Conservation (phyloP, 257 asterid species). For the Solanum ossicruentum region DNA sequence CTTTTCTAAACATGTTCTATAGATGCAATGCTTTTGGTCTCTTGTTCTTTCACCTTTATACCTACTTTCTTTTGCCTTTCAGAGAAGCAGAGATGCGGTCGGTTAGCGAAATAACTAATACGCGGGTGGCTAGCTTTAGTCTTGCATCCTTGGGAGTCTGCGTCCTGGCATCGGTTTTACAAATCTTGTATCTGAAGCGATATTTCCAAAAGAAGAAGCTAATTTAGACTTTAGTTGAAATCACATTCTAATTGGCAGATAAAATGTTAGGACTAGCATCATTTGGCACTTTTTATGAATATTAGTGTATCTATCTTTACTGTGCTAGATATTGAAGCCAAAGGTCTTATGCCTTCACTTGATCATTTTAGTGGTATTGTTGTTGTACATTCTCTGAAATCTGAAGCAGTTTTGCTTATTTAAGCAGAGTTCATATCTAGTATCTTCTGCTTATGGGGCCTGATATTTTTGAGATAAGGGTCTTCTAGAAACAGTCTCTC, state of each 20-base stretch:
- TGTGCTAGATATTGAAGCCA: not conserved
- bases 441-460: too few species aligned
- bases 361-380: not conserved
- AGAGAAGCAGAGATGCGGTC: slow-evolving; percentile 79
- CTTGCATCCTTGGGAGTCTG: slow-evolving; percentile 62
- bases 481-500: too few species aligned
- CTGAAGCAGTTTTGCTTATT: not conserved
- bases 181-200: slow-evolving; percentile 48
- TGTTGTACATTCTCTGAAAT: not conserved
- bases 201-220: slow-evolving; percentile 84
- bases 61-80: not conserved
- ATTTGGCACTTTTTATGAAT: not conserved
- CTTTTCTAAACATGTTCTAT: not conserved
- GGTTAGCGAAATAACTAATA: slow-evolving; percentile 53
- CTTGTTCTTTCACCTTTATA: not conserved
- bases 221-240: slow-evolving; percentile 32
- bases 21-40: not conserved
- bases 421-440: not conserved
- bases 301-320: not conserved
- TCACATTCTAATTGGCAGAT: slow-evolving; percentile 6
- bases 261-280: not conserved
- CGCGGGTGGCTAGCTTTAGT: slow-evolving; percentile 77
- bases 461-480: too few species aligned
- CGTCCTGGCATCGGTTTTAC: slow-evolving; percentile 39
- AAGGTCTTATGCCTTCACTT: not conserved